Base-by-base conservation (phyloP, 768 basidiomycete species). In the Mycena rosella region DNA sequence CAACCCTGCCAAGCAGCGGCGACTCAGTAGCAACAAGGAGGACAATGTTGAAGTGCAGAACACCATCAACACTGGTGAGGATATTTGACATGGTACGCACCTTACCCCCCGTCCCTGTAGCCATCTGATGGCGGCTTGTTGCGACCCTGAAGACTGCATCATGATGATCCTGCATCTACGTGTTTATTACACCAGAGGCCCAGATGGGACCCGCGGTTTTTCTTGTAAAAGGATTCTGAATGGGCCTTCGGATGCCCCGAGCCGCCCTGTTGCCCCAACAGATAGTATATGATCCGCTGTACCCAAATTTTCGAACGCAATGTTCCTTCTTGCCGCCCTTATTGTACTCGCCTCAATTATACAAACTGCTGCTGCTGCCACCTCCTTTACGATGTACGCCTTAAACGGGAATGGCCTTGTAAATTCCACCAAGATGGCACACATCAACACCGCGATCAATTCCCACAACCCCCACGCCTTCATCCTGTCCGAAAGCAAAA, bases 191-290 rank as follows among this genome's bases (percentile, higher is more conserved):
- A 54, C 60, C 60, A 42, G n/a, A 22, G 60, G 60, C 15, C 60
- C 51, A 54, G 60, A 62, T 49, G 52, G 60, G 60, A 62, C 60
- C 18, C 40, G 52, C 5, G 60, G 60, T 44, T 62, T 62, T 45
- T 15, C 51, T 17, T 3, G 2, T 5, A 54, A 15, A 24, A 20
- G 60, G 42, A n/a, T n/a, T n/a, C 32, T 62, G 60, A 62, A 18
- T 13, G 18, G 51, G 13, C 38, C 36, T 8, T 40, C 15, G 49
- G 18, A 14, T 11, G 27, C 4, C 38, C 8, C 52, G 60, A 45
- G 51, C 17, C 51, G 51, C 38, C 51, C 0, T 5, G 13, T 34
- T 34, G 7, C 32, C 13, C 26, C 44, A 20, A 27, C 51, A 62
- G 60, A 54, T 62, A 62, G 14, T 14, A 3, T n/a, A 40, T 29